Conservation (phyloP, 2,329 filamentous ascomycete species). For the Fusarium clavum region DNA sequence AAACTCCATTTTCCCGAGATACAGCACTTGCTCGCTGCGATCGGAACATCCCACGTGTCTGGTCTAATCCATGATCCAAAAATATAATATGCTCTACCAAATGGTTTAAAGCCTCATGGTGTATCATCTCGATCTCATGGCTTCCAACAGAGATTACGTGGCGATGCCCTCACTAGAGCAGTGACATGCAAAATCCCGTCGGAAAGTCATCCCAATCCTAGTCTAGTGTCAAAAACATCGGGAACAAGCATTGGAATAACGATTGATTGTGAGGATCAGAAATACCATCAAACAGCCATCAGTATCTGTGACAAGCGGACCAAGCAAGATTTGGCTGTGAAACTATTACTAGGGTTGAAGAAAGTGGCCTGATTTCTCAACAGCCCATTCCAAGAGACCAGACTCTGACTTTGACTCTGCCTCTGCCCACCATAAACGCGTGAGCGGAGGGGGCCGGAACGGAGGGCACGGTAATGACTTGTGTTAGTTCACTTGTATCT, state of each 20-base stretch:
- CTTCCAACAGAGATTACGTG: background rate
- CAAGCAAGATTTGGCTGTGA: background rate
- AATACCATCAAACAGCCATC: constrained; percentile 6
- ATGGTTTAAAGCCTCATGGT: background rate
- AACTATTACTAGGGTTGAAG: background rate
- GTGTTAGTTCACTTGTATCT: constrained; percentile 26
- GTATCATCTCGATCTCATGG: constrained; percentile 8
- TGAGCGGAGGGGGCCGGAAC: constrained; percentile 47
- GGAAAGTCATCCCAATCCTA: constrained; percentile 2
- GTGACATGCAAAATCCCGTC: constrained; percentile 16
- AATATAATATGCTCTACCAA: background rate
- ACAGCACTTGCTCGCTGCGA: background rate
- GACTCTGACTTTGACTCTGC: background rate
- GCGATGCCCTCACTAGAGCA: background rate
- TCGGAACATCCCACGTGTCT: background rate
- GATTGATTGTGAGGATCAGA: background rate
- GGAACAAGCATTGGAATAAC: background rate
- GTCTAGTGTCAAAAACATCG: constrained; percentile 1
- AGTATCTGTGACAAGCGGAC: background rate
- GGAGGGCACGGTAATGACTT: constrained; percentile 14
- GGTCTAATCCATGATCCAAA: background rate
- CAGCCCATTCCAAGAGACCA: constrained; percentile 44
- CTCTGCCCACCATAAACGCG: constrained; percentile 37
- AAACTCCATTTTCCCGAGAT: background rate
- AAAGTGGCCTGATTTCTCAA: constrained; percentile 45